These are phyloP conservation scores for Mucor piriformis DNA, from an alignment of 371 early-diverging fungal genomes.

Conservation along the genomic window DNA sequence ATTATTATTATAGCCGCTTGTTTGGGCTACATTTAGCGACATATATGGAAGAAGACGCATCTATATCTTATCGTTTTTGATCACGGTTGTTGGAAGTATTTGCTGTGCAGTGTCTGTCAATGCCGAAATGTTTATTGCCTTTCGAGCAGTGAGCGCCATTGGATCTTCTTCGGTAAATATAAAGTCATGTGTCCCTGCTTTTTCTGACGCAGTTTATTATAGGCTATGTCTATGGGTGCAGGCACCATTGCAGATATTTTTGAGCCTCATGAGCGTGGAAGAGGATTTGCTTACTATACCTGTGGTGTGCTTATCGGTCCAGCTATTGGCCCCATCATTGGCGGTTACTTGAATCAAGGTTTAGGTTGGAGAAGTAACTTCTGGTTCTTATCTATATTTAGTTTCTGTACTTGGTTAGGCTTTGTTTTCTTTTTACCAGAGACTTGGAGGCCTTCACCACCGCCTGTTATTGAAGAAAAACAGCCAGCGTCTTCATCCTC, in stretches of 20 bases:
- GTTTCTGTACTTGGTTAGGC: slow-evolving; percentile 25
- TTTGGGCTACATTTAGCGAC: slow-evolving; percentile 46
- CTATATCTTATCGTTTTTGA: slow-evolving; percentile 42
- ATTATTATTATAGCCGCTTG: slow-evolving; percentile 25
- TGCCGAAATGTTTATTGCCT: slow-evolving; percentile 42
- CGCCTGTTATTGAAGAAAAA: neutral
- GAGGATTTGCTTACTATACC: slow-evolving; percentile 41
- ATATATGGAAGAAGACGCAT: slow-evolving; percentile 39
- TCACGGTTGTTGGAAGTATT: slow-evolving; percentile 32
- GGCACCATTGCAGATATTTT: slow-evolving; percentile 51
- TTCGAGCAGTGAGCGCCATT: slow-evolving; percentile 41
- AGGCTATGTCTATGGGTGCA: slow-evolving; percentile 50
- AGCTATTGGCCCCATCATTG: slow-evolving; percentile 49
- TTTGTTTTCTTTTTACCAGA: slow-evolving; percentile 49
- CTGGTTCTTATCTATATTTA: slow-evolving; percentile 37
- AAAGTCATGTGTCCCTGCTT: neutral
- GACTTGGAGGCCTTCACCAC: slow-evolving; percentile 29
- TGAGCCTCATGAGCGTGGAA: slow-evolving; percentile 40
- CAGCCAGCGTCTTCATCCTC: neutral
- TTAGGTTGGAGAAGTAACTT: slow-evolving; percentile 53
- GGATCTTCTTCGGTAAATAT: slow-evolving; percentile 39
- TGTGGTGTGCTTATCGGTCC: slow-evolving; percentile 44
- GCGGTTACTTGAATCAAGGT: slow-evolving; percentile 48
- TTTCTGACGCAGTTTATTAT: slow-evolving; percentile 3
- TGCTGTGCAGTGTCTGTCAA: slow-evolving; percentile 48